phyloP scores from a whole-genome alignment of 164 flowering plant genomes.

The Santalum album region DNA sequence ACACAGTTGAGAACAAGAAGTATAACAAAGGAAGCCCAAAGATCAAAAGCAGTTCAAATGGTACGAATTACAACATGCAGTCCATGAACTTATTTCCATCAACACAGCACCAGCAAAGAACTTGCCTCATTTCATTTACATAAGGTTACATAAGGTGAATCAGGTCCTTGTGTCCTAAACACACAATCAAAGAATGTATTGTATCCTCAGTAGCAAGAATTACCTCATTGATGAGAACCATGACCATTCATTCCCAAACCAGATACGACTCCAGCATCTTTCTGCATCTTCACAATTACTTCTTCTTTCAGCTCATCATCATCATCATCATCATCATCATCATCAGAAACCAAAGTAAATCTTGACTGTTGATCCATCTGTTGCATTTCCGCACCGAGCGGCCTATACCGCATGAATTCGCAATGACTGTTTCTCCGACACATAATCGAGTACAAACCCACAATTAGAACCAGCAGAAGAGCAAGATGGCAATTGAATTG shows the following conservation, averaged over 20 bases:
- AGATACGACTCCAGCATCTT: slow-evolving; percentile 13
- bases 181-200: too few species aligned
- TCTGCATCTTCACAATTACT: slow-evolving; percentile 19
- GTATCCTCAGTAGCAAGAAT: background rate
- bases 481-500: slow-evolving; percentile 91
- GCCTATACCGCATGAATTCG: slow-evolving; percentile 37
- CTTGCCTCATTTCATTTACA: too few species aligned
- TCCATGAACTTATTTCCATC: too few species aligned
- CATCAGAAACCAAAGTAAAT: slow-evolving; percentile 80
- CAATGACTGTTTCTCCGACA: slow-evolving; percentile 16
- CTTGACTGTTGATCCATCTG: slow-evolving; percentile 24
- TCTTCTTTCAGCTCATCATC: slow-evolving; percentile 39
- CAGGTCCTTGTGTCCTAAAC: too few species aligned
- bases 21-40: too few species aligned
- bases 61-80: too few species aligned
- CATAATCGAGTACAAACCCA: slow-evolving; percentile 36
- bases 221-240: slow-evolving; percentile 47
- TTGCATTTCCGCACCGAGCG: slow-evolving; percentile 55
- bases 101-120: too few species aligned
- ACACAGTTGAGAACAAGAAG: too few species aligned
- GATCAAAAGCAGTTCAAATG: too few species aligned
- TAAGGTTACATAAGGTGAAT: too few species aligned
- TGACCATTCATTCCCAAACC: slow-evolving; percentile 40
- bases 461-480: slow-evolving; percentile 41
- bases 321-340: slow-evolving; percentile 55